A percentile compares a stretch with the other conserved stretches of the same genome.
Conservation (phyloP, 202 grass and related monocot genomes). For the Musa balbisiana region DNA sequence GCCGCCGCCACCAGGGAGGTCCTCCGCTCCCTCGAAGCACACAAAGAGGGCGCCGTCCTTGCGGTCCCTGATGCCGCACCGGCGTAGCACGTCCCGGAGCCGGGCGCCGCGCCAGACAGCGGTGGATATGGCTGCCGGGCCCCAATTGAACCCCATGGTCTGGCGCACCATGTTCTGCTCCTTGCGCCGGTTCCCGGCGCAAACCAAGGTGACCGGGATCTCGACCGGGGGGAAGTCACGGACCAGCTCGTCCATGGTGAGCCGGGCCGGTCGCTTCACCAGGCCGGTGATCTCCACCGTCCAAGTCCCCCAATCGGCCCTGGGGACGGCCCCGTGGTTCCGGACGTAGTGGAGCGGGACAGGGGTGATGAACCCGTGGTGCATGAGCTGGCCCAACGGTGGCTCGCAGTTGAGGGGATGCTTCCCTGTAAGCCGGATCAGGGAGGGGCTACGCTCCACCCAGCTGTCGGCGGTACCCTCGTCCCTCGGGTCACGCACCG, state of each 20-base stretch:
- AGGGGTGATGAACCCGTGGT: constrained; percentile 49
- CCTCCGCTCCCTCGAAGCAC: constrained; percentile 73
- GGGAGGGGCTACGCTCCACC: constrained; percentile 45
- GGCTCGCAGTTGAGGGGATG: constrained; percentile 75
- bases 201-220: constrained; percentile 55
- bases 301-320: constrained; percentile 57
- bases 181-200: constrained; percentile 68
- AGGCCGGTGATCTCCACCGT: constrained; percentile 52
- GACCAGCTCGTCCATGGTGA: constrained; percentile 64
- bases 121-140: constrained; percentile 55
- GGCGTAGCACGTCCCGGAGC: constrained; percentile 47
- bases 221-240: constrained; percentile 33
- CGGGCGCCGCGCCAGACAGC: constrained; percentile 61
- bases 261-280: constrained; percentile 30
- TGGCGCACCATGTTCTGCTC: constrained; percentile 75
- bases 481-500: constrained; percentile 41
- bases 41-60: constrained; percentile 41
- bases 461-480: constrained; percentile 57
- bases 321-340: constrained; percentile 62
- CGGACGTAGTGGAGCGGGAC: constrained; percentile 66
- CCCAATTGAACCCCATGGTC: constrained; percentile 73
- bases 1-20: constrained; percentile 48
- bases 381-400: constrained; percentile 39
- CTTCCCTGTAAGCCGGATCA: constrained; percentile 65
- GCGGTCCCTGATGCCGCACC: constrained; percentile 38